Conservation (phyloP, 371 early-diverging fungal genomes). For the Apophysomyces trapeziformis region DNA sequence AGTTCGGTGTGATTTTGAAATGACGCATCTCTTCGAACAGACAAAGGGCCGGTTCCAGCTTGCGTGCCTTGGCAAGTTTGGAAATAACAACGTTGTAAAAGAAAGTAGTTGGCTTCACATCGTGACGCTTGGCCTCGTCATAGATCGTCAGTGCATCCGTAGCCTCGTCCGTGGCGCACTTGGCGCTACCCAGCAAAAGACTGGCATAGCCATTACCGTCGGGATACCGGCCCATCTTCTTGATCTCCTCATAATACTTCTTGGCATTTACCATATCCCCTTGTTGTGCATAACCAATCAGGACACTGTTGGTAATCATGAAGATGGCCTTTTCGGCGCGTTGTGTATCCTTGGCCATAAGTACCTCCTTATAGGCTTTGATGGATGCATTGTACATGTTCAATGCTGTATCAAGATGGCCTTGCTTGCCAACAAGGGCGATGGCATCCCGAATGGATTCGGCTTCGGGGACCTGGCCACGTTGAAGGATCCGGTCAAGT, state of each 20-base stretch:
- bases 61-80: slow-evolving; percentile 68
- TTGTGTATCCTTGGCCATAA: slow-evolving; percentile 16
- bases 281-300: slow-evolving; percentile 61
- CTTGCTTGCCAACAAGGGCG: slow-evolving; percentile 51
- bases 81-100: slow-evolving; percentile 71
- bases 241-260: slow-evolving; percentile 58
- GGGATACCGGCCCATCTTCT: slow-evolving; percentile 46
- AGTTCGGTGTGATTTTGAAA: slow-evolving; percentile 54
- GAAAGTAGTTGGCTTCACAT: slow-evolving; percentile 64
- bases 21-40: slow-evolving; percentile 67
- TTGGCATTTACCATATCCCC: slow-evolving; percentile 62
- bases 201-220: slow-evolving; percentile 54
- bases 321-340: slow-evolving; percentile 31
- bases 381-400: slow-evolving; percentile 35
- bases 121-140: slow-evolving; percentile 63
- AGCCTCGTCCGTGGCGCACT: slow-evolving; percentile 58
- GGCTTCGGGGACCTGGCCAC: slow-evolving; percentile 32
- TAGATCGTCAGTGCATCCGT: slow-evolving; percentile 58
- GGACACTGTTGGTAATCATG: slow-evolving; percentile 54
- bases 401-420: slow-evolving; percentile 36
- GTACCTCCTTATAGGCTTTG: slow-evolving; percentile 27
- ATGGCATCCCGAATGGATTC: slow-evolving; percentile 51
- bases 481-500: slow-evolving; percentile 28
- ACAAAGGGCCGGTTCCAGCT: slow-evolving; percentile 57
- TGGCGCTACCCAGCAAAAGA: slow-evolving; percentile 50